Percentiles rank a stretch among this genome's conserved stretches.
phyloP scores from a whole-genome alignment of 2,329 filamentous ascomycete genomes.

The Fusarium solani-melongenae region DNA sequence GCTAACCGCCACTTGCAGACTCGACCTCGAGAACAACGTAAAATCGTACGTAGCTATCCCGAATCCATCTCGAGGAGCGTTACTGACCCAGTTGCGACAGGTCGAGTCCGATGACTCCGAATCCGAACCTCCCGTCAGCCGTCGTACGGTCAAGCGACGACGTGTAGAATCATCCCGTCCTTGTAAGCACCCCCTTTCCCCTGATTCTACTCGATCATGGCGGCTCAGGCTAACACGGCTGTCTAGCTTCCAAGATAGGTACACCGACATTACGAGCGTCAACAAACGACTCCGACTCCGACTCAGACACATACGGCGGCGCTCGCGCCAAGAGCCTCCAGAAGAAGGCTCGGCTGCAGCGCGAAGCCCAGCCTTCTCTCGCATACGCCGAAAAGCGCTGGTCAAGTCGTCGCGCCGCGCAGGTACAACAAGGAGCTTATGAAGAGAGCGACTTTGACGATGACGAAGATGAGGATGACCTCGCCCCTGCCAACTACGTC shows the following conservation, averaged over 20 bases:
- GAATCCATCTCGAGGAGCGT: not conserved
- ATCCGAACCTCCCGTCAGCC: slow-evolving; percentile 70
- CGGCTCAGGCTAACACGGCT: slow-evolving; percentile 26
- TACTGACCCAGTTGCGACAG: slow-evolving; percentile 45
- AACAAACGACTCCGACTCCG: slow-evolving; percentile 72
- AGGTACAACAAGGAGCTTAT: slow-evolving; percentile 71
- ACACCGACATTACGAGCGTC: slow-evolving; percentile 66
- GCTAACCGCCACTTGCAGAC: slow-evolving; percentile 55
- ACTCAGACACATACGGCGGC: slow-evolving; percentile 83
- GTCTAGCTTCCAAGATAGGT: slow-evolving; percentile 68
- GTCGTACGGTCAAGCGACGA: slow-evolving; percentile 74
- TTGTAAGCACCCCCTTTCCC: slow-evolving; percentile 58
- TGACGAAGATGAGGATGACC: slow-evolving; percentile 71
- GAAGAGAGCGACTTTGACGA: slow-evolving; percentile 75
- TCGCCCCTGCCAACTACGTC: slow-evolving; percentile 73
- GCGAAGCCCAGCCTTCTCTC: slow-evolving; percentile 74
- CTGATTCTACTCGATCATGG: not conserved
- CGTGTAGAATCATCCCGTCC: slow-evolving; percentile 73
- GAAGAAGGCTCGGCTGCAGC: slow-evolving; percentile 82
- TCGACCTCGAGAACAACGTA: slow-evolving; percentile 67
- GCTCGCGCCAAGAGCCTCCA: slow-evolving; percentile 74
- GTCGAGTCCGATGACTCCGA: slow-evolving; percentile 73
- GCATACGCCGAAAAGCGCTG: slow-evolving; percentile 86
- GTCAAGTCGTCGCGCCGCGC: slow-evolving; percentile 86
- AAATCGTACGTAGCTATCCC: slow-evolving; percentile 59